Base-by-base conservation (phyloP, 352 stramenopile species). In the Phytophthora constricta region DNA sequence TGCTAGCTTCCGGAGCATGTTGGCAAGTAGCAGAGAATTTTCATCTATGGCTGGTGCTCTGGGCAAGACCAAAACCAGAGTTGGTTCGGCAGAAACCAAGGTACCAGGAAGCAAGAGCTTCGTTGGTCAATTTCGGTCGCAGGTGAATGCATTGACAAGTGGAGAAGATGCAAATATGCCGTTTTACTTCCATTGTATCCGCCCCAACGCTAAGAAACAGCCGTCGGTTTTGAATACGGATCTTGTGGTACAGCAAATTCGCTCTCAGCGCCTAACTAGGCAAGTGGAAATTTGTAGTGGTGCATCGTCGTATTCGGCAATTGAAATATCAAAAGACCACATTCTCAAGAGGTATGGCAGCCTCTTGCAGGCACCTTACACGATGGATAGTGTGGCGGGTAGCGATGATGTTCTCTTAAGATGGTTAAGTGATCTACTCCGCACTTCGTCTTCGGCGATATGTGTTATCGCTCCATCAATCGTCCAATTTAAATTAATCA, bases 141-240 rank as follows among this genome's bases (percentile, higher is more conserved):
- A 84, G 27, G 72, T 75, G 14, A 74, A 75, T 43, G 59, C 49
- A 7, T 41, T 84, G 4, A 65, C 56, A 0, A 53, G 16, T 19
- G 53, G 62, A 39, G 52, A 72, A 26, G 48, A 65, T 11, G 43
- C 41, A 5, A 43, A 49, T n/a, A 68, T 79, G 64, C 74, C 78
- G 31, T 72, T 87, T 43, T 83, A 83, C 57, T 83, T 87, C 41
- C 78, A 87, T 55, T 87, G 78, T 42, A 66, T 87, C 52, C 76
- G 78, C 2, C 71, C 78, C 3, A 87, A 84, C 49, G 57, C 47
- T 17, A 57, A 48, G n/a, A 68, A 72, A 13, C 63, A 74, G 10
- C 59, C 78, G 25, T 74, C 71, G 9, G 23, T 64, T 8, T 46
- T 74, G 17, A 74, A 72, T 22, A 59, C 53, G 26, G 42, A 77